Evolutionary conservation across 2,329 filamentous ascomycete genomes (phyloP), one percentile per base, ranked within the genome.

Genomic region (Trichoderma sp.): DNA sequence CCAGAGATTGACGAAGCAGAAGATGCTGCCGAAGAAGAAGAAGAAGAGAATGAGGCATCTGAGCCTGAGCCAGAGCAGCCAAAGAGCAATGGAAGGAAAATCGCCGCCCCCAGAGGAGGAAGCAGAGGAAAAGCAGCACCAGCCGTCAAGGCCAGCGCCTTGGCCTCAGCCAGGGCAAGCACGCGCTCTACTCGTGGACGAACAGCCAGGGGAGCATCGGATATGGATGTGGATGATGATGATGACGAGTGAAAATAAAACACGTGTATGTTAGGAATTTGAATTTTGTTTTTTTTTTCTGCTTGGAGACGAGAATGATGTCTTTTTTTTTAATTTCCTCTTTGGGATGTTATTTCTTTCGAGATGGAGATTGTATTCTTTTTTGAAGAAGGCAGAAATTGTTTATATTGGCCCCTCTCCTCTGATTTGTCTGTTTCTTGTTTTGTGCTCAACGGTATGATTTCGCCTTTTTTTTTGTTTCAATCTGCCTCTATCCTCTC

Each of bases 191-290:
- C 74, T 21, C 75, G 78, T 61, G 64, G 73, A 11, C 73, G 72
- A 53, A 53, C 70, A 35, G 72, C 74, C 37, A 78, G 74, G 71
- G 74, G 75, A 24, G 68, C 72, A 21, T 74, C 74, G 14, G 77
- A 77, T 21, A 80, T 81, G 79, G 79, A 81, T 10, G 70, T 79
- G 43, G 79, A 81, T 66, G 75, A 77, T 37, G 77, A 77, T 55
- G 73, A 77, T 56, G 69, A 70, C 35, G 66, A 69, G 40, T 24
- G n/a, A 49, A 59, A 69, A 55, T 3, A 35, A 35, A 52, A 35
- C 43, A 35, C 33, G 33, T 68, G 58, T 63, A 68, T 61, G 66
- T 52, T 56, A 68, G 66, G 66, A 55, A 31, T n/a, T 43, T 35
- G 52, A 43, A 47, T 61, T 68, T 43, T 43, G 19, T 43, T n/a